These are phyloP conservation scores for Globisporangium lucens DNA, from an alignment of 352 stramenopile species.

Conservation along the genomic window DNA sequence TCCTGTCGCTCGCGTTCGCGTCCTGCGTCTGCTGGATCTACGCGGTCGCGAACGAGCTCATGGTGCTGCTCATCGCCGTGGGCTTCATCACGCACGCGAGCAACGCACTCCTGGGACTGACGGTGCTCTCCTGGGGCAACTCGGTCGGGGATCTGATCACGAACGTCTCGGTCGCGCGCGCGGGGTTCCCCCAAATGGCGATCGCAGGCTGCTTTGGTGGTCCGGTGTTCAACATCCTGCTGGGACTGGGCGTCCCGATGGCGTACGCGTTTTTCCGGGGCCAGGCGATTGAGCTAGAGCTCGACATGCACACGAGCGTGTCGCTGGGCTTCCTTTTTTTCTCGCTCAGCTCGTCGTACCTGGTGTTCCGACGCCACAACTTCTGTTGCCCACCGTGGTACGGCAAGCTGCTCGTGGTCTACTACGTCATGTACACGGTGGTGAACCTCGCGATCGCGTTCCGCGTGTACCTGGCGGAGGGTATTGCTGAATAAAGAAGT, in stretches of 20 bases:
- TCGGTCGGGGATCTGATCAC: slow-evolving; percentile 82
- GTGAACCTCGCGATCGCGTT: slow-evolving; percentile 67
- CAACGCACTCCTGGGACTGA: slow-evolving; percentile 75
- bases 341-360: slow-evolving; percentile 44
- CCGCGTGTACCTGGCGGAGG: slow-evolving; percentile 13
- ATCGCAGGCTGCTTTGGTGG: slow-evolving; percentile 83
- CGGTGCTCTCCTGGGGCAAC: slow-evolving; percentile 83
- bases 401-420: slow-evolving; percentile 59
- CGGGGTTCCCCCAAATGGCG: slow-evolving; percentile 81
- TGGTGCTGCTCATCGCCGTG: slow-evolving; percentile 74
- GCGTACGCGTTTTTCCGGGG: slow-evolving; percentile 47
- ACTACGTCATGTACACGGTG: slow-evolving; percentile 69
- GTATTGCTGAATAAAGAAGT: neutral
- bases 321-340: slow-evolving; percentile 71
- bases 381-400: slow-evolving; percentile 72
- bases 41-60: slow-evolving; percentile 81
- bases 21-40: slow-evolving; percentile 93
- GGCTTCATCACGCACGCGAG: slow-evolving; percentile 73
- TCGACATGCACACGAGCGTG: slow-evolving; percentile 70
- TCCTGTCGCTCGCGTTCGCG: slow-evolving; percentile 68
- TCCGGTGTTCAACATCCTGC: slow-evolving; percentile 80
- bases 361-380: slow-evolving; percentile 49
- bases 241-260: slow-evolving; percentile 78
- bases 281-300: slow-evolving; percentile 34
- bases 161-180: slow-evolving; percentile 77